Evolutionary conservation across 108 stramenopile genomes (phyloP).

Genomic region (Cyclotella choctawhatcheeana): DNA sequence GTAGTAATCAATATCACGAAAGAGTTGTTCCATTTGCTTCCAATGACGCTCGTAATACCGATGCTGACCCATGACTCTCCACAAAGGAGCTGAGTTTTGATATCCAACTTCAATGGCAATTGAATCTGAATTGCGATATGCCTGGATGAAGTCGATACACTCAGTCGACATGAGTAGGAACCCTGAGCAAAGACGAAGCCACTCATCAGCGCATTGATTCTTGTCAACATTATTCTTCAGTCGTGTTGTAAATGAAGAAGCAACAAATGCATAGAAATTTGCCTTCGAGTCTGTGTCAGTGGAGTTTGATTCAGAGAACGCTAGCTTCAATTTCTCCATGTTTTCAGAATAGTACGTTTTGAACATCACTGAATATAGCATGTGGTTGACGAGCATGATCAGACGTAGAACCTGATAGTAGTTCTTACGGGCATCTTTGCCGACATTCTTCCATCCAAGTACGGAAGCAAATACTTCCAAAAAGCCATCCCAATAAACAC

Average conservation of each 20-base stretch:
- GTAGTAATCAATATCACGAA: not conserved
- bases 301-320: not conserved
- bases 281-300: not conserved
- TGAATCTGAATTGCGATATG: conserved; percentile 2
- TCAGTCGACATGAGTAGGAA: conserved; percentile 5
- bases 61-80: conserved; percentile 6
- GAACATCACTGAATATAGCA: not conserved
- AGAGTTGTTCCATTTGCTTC: conserved; percentile 7
- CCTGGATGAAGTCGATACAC: conserved; percentile 1
- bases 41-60: not conserved
- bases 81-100: conserved; percentile 1
- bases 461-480: not conserved
- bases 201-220: not conserved
- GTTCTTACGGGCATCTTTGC: conserved; percentile 6
- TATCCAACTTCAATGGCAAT: conserved; percentile 3
- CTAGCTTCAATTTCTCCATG: not conserved
- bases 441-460: conserved; percentile 15
- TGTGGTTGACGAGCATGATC: not conserved
- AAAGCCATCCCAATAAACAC: not conserved
- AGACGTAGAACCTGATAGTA: conserved; percentile 13
- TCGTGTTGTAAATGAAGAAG: not conserved
- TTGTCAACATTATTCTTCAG: not conserved
- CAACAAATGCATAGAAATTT: not conserved
- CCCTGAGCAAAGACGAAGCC: not conserved
- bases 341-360: not conserved